These are phyloP conservation scores for Dioszegia aurantiaca DNA, from an alignment of 768 basidiomycete genomes.

Conservation along the genomic window DNA sequence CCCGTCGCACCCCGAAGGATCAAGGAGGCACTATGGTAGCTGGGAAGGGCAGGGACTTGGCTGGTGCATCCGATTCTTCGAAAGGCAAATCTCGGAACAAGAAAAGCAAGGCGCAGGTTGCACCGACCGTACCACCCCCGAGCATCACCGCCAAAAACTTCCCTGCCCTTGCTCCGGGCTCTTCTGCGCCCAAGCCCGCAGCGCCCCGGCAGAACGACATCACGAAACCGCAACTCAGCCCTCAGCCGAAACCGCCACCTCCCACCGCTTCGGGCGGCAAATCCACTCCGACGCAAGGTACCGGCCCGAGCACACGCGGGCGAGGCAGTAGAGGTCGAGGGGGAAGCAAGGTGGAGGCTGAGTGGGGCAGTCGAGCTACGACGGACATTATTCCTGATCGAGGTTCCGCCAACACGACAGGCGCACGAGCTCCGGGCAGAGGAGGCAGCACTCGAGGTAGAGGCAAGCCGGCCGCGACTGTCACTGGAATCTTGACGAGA, in stretches of 20 bases:
- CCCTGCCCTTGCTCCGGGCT: slow-evolving; percentile 7
- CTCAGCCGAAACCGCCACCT: too few species aligned
- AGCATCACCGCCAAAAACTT: slow-evolving; percentile 8
- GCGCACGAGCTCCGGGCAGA: not conserved
- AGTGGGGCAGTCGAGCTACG: too few species aligned
- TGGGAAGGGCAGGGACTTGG: slow-evolving; percentile 40
- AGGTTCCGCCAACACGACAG: too few species aligned
- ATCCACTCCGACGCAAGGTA: not conserved
- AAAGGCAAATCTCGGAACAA: slow-evolving; percentile 15
- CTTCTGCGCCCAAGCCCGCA: not conserved
- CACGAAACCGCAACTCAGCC: not conserved
- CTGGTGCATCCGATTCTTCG: slow-evolving; percentile 15
- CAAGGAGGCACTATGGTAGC: slow-evolving; percentile 31
- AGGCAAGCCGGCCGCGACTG: slow-evolving; percentile 15
- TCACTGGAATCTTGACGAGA: slow-evolving; percentile 1
- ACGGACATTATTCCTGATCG: too few species aligned
- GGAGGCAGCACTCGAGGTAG: slow-evolving; percentile 18
- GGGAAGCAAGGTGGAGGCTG: not conserved
- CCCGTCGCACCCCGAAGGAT: slow-evolving; percentile 28
- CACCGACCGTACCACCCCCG: not conserved
- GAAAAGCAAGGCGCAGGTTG: slow-evolving; percentile 13
- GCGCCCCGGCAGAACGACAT: too few species aligned
- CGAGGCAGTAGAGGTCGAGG: slow-evolving; percentile 15
- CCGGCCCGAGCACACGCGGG: not conserved
- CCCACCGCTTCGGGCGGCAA: not conserved